phyloP scores from a whole-genome alignment of 2,329 filamentous ascomycete species.

The Colletotrichum acutatum region DNA sequence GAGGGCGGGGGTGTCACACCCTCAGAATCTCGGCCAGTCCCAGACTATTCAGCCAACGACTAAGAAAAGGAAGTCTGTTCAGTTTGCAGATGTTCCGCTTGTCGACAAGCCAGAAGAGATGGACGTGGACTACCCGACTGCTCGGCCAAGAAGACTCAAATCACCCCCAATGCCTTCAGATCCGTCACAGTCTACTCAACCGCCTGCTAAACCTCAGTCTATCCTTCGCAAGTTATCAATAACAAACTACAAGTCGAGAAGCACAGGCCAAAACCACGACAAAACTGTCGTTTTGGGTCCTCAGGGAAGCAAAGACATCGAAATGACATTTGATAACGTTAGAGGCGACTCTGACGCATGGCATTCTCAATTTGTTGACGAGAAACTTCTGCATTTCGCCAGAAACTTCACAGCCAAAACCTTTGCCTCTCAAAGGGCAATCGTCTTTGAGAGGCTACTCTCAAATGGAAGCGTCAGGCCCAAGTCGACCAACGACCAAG shows the following conservation, averaged over 20 bases:
- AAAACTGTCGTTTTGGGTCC: slow-evolving; percentile 30
- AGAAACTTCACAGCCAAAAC: slow-evolving; percentile 48
- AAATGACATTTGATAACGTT: slow-evolving; percentile 33
- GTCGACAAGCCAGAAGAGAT: slow-evolving; percentile 40
- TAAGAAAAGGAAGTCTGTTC: slow-evolving; percentile 43
- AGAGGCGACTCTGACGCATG: slow-evolving; percentile 37
- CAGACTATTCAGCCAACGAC: not conserved
- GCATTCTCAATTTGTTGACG: slow-evolving; percentile 41
- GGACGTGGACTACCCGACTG: slow-evolving; percentile 36
- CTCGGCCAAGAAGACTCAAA: slow-evolving; percentile 15
- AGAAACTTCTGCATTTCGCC: slow-evolving; percentile 44
- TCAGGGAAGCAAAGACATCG: slow-evolving; percentile 4
- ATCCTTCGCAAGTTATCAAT: slow-evolving; percentile 21
- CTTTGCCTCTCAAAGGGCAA: slow-evolving; percentile 37
- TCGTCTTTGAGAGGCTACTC: slow-evolving; percentile 16
- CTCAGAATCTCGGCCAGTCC: not conserved
- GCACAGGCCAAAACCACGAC: slow-evolving; percentile 3
- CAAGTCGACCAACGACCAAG: not conserved
- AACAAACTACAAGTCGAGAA: slow-evolving; percentile 23
- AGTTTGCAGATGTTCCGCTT: slow-evolving; percentile 43
- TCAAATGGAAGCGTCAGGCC: slow-evolving; percentile 34
- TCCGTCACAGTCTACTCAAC: not conserved
- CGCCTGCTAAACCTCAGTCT: not conserved
- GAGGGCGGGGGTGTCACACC: not conserved
- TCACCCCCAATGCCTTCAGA: slow-evolving; percentile 14